A percentile compares a stretch with the other conserved stretches of the same genome.
Evolutionary conservation across 371 early-diverging fungal genomes (phyloP).

Genomic region (Mortierella sp.): DNA sequence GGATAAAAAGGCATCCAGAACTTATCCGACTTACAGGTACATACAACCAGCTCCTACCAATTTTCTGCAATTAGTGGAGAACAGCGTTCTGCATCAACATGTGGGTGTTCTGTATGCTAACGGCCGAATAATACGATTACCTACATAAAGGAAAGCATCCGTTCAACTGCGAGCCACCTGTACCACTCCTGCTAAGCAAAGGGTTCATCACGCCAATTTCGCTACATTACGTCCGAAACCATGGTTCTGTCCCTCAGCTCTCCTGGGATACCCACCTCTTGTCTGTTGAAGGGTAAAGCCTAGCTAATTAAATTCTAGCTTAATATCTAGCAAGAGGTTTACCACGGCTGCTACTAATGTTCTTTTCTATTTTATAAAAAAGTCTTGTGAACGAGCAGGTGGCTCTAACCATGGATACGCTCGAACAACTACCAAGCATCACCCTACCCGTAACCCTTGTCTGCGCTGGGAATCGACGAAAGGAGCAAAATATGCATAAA

Average conservation of each 20-base stretch:
- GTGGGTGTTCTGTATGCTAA: slow-evolving; percentile 2
- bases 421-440: slow-evolving; percentile 60
- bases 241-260: slow-evolving; percentile 84
- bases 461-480: slow-evolving; percentile 89
- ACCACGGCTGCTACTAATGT: not conserved
- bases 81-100: not conserved
- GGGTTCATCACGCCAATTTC: slow-evolving; percentile 69
- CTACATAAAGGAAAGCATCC: slow-evolving; percentile 59
- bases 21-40: slow-evolving; percentile 61
- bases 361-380: not conserved
- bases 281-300: slow-evolving; percentile 46
- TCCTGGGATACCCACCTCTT: slow-evolving; percentile 57
- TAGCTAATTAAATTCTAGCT: not conserved
- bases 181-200: slow-evolving; percentile 57
- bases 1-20: slow-evolving; percentile 59
- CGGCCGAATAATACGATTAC: not conserved
- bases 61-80: not conserved
- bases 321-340: not conserved
- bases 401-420: slow-evolving; percentile 67
- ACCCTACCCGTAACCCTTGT: slow-evolving; percentile 70
- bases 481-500: slow-evolving; percentile 81
- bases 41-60: slow-evolving; percentile 7
- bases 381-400: slow-evolving; percentile 63
- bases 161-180: slow-evolving; percentile 70
- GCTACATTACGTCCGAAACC: slow-evolving; percentile 81